These are phyloP conservation scores for Nigrospora osmanthi DNA, from an alignment of 2,329 filamentous ascomycete species.

Conservation along the genomic window DNA sequence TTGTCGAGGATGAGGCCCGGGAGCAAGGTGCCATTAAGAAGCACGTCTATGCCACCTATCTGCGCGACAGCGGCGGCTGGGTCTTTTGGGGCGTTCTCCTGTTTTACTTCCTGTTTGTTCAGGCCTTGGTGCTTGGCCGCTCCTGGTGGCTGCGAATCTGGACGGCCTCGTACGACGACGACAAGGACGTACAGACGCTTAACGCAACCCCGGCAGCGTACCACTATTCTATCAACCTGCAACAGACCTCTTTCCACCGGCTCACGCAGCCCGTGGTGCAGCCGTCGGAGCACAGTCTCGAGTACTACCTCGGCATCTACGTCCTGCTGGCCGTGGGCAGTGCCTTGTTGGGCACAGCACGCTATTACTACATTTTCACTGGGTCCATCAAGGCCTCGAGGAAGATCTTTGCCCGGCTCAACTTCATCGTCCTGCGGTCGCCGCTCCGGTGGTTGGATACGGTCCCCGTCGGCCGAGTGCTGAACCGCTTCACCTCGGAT, in stretches of 20 bases:
- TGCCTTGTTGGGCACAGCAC: constrained; percentile 51
- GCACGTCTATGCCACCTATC: constrained; percentile 59
- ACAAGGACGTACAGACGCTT: constrained; percentile 14
- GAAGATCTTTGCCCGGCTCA: constrained; percentile 57
- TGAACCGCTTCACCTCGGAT: constrained; percentile 73
- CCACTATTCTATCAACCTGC: constrained; percentile 35
- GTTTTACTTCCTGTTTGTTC: constrained; percentile 44
- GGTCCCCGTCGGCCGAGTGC: constrained; percentile 65
- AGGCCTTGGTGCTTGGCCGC: constrained; percentile 47
- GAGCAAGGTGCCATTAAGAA: constrained; percentile 63
- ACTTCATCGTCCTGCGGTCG: constrained; percentile 59
- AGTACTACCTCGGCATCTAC: constrained; percentile 64
- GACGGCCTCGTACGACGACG: constrained; percentile 39
- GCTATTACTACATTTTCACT: constrained; percentile 55
- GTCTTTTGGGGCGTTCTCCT: constrained; percentile 50
- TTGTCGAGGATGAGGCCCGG: constrained; percentile 67
- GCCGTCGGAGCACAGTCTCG: constrained; percentile 30
- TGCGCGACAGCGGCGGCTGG: constrained; percentile 57
- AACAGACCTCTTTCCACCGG: constrained; percentile 36
- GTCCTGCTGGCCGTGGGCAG: constrained; percentile 48
- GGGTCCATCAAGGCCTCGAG: constrained; percentile 65
- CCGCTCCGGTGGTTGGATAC: constrained; percentile 77
- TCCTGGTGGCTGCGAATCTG: constrained; percentile 60
- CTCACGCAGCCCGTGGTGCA: constrained; percentile 19
- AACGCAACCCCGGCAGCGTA: constrained; percentile 23